Evolutionary conservation across 768 basidiomycete species (phyloP), one percentile per base, ranked within the genome.

Genomic region (Boletales sp.): DNA sequence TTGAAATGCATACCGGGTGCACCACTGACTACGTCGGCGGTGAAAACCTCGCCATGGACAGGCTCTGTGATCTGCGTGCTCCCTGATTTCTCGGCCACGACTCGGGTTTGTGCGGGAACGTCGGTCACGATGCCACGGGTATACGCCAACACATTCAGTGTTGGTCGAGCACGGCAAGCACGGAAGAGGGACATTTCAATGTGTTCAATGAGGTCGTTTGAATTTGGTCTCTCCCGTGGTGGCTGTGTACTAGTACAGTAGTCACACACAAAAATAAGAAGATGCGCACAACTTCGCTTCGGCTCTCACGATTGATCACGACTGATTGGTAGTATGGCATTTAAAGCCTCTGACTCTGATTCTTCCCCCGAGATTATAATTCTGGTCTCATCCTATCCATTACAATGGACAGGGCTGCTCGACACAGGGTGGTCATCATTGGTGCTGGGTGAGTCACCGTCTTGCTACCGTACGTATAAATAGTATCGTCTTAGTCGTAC

Each of bases 21-120:
- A 59, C 91, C 92, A 53, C 90, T 93, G 57, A 91, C 81, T 6
- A 81, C 77, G 62, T 94, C 90, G 39, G 91, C 91, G 40, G 85
- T 80, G 57, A 88, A 66, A 48, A 90, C 75, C 64, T 86, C 86
- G 30, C 64, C 55, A 42, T 78, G 78, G 49, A 74, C 69, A 29
- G 78, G 74, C 47, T 74, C 75, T 39, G 70, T 70, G 50, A 73
- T 73, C 52, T 74, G 65, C 48, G 52, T 71, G 50, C 47, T 69
- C 52, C 51, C 67, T 43, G 52, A 43, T 45, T 64, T 51, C 48
- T 61, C 35, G 30, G 51, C 11, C 31, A 53, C 15, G 45, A 56
- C 53, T 49, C 61, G 45, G 40, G 68, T 52, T 54, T 68, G 52
- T 54, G 52, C 24, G 48, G 43, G 47, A 43, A 48, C 36, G 24